Evolutionary conservation across 352 stramenopile species (phyloP).

Genomic region (Aphanomyces euteiches): DNA sequence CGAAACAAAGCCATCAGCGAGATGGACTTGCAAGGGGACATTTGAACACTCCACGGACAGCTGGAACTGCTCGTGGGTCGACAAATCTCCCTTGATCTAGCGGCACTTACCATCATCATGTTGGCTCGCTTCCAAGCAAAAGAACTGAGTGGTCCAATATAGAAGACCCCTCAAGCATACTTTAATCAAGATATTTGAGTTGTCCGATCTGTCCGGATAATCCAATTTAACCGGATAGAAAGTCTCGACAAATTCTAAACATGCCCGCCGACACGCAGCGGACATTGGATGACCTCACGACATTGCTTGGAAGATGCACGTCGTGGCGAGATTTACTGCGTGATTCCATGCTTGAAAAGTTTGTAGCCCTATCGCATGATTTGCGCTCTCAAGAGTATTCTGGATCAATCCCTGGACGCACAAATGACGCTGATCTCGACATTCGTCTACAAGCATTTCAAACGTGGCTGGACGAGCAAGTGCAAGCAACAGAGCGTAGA

Average conservation of each 20-base stretch:
- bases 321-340: neutral
- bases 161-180: neutral
- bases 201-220: slow-evolving; percentile 9
- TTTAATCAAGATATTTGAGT: neutral
- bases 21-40: no score
- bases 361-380: neutral
- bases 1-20: no score
- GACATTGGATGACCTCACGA: neutral
- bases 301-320: neutral
- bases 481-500: neutral
- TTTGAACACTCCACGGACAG: no score
- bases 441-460: neutral
- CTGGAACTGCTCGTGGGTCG: no score
- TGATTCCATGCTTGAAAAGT: neutral
- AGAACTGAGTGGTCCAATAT: slow-evolving; percentile 30
- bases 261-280: no score
- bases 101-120: slow-evolving; percentile 53
- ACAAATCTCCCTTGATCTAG: neutral
- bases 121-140: slow-evolving; percentile 33
- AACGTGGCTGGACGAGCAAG: neutral
- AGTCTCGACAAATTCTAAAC: neutral
- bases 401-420: neutral
- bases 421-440: neutral
- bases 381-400: neutral
- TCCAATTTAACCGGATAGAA: slow-evolving; percentile 7